phyloP scores from a whole-genome alignment of 441 rosid genomes.

The Capsella rubella region DNA sequence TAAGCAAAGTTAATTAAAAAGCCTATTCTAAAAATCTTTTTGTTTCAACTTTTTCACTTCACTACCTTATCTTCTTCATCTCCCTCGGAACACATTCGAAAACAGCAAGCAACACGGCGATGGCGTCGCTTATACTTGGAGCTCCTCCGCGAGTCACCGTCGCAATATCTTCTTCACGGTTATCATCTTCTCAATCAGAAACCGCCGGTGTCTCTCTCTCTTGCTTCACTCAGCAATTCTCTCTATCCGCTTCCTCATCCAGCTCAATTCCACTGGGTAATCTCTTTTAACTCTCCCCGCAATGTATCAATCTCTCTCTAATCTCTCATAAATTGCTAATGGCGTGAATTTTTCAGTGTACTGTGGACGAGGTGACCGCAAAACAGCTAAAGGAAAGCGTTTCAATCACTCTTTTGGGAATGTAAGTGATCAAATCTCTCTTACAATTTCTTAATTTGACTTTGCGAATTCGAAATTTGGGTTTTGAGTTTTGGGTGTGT shows the following conservation, averaged over 20 bases:
- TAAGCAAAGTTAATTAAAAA: not conserved
- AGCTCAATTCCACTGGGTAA: constrained; percentile 55
- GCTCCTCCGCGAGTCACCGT: constrained; percentile 50
- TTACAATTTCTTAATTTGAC: not conserved
- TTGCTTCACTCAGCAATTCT: constrained; percentile 44
- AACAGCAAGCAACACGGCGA: constrained; percentile 30
- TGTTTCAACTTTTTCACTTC: not conserved
- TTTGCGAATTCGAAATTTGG: not conserved
- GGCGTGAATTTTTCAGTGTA: constrained; percentile 51
- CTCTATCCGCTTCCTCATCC: constrained; percentile 52
- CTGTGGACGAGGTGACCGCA: constrained; percentile 86
- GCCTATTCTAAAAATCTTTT: constrained; percentile 9
- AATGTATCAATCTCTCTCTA: not conserved
- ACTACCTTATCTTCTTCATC: constrained; percentile 43
- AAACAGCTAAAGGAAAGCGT: constrained; percentile 85
- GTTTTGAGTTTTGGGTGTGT: not conserved
- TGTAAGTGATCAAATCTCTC: constrained; percentile 43
- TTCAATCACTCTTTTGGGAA: constrained; percentile 86
- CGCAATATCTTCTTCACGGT: constrained; percentile 37
- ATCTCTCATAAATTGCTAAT: not conserved
- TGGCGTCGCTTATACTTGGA: constrained; percentile 63
- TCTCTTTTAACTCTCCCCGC: not conserved
- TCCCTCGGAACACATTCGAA: constrained; percentile 4
- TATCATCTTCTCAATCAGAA: constrained; percentile 67
- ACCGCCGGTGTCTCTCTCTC: constrained; percentile 50